Evolutionary conservation across 202 grass and related monocot species (phyloP), one percentile per base, ranked within the genome.

Genomic region (Thinopyrum obtusiflorum): DNA sequence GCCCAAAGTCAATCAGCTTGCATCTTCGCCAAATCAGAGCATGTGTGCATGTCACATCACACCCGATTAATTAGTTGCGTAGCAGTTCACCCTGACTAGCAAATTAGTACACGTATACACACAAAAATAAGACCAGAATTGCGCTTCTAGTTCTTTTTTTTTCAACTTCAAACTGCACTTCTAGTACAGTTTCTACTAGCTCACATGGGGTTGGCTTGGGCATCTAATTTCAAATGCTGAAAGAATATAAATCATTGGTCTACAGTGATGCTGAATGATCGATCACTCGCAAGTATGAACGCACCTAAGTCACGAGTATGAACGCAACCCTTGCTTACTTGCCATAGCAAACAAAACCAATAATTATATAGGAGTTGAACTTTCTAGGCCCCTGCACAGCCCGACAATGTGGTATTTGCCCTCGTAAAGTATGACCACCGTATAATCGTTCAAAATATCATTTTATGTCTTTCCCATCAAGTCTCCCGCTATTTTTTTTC

Each of bases 1-100:
- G n/a, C 32, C 39, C 18, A 24, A 37, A 36, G 29, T 77, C 74
- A 77, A 59, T 32, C 57, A 78, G 26, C 32, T 78, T 55, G 9
- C 3, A 55, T 53, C 24, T 55, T 17, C 29, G 17, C 20, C 15
- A 18, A 21, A 62, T 62, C 7, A 62, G 13, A 78, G 55, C 70
- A 73, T 78, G 76, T 78, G 55, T 61, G 76, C 31, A 39, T 78
- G 12, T 78, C 76, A 78, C 55, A 37, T 39, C 32, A 61, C 65
- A 17, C 55, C 32, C 32, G 39, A 23, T 78, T 40, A 37, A 37
- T 61, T 78, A 39, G 57, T 62, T 13, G 32, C 12, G 55, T 24
- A 25, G n/a, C 55, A 61, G 55, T 62, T 78, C 31, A 62, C 18
- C 55, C 44, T 20, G 27, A 75, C 7, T 29, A 53, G 17, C 25